These are phyloP conservation scores for Perkinsus chesapeaki DNA, from an alignment of 169 alveolate species.

Conservation along the genomic window DNA sequence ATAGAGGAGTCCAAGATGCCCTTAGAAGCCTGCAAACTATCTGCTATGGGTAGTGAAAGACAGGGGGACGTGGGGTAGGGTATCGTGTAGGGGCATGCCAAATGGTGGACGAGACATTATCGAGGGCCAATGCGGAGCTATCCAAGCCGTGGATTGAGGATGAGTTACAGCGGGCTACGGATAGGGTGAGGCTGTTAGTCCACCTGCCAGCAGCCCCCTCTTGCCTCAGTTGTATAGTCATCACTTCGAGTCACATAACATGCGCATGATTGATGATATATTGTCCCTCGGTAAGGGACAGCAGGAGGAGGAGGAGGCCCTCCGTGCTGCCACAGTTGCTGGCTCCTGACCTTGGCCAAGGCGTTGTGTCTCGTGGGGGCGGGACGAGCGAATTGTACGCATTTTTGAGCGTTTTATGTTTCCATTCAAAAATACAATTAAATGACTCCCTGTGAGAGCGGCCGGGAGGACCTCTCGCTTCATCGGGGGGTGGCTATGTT, in stretches of 20 bases:
- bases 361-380: not conserved
- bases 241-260: not conserved
- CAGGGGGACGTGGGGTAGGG: not conserved
- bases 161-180: not conserved
- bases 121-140: not conserved
- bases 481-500: not conserved
- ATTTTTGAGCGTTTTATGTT: not conserved
- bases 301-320: too few relatives aligned
- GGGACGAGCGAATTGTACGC: not conserved
- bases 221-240: not conserved
- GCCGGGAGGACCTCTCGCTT: not conserved
- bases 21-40: not conserved
- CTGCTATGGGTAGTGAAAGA: not conserved
- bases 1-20: not conserved
- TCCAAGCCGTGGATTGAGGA: not conserved
- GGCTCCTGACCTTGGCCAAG: too few relatives aligned
- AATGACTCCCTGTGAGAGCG: not conserved
- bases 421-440: not conserved
- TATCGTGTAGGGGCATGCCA: not conserved
- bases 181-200: not conserved
- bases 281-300: not conserved
- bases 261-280: not conserved
- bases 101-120: not conserved
- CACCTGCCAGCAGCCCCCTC: not conserved
- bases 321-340: too few relatives aligned